phyloP scores from a whole-genome alignment of 441 rosid genomes.

The Hura crepitans region DNA sequence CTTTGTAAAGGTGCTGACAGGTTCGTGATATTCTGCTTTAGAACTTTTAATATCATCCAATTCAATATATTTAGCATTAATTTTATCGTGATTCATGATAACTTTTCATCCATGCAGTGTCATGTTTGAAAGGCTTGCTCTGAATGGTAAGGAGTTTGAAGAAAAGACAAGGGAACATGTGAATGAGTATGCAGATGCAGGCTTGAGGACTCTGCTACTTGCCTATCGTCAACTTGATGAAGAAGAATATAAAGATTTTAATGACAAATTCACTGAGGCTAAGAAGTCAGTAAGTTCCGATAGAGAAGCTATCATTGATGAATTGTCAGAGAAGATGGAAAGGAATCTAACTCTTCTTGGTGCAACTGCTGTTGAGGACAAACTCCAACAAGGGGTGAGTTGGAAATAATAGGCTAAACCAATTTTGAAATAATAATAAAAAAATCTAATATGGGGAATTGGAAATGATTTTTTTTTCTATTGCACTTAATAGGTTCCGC shows the following conservation, averaged over 20 bases:
- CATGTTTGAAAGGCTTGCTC: slow-evolving; percentile 82
- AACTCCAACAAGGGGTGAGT: slow-evolving; percentile 94
- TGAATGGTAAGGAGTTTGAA: slow-evolving; percentile 51
- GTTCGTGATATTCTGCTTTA: slow-evolving; percentile 31
- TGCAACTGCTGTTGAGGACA: slow-evolving; percentile 98
- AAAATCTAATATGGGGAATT: slow-evolving; percentile 9
- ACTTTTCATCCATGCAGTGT: slow-evolving; percentile 45
- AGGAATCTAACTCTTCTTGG: slow-evolving; percentile 82
- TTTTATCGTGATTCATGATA: slow-evolving; percentile 8
- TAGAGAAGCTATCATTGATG: slow-evolving; percentile 65
- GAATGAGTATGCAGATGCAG: slow-evolving; percentile 88
- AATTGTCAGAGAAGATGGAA: slow-evolving; percentile 69
- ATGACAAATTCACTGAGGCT: slow-evolving; percentile 58
- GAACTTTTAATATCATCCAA: neutral
- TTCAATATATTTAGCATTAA: neutral
- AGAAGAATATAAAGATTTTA: slow-evolving; percentile 59
- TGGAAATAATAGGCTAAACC: slow-evolving; percentile 24
- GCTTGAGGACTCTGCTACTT: slow-evolving; percentile 82
- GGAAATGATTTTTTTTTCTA: slow-evolving; percentile 13
- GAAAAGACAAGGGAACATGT: slow-evolving; percentile 64
- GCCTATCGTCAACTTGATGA: slow-evolving; percentile 82
- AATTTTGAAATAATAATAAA: neutral
- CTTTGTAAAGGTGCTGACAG: slow-evolving; percentile 97
- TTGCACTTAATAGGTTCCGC: slow-evolving; percentile 62
- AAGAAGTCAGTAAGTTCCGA: slow-evolving; percentile 69